Base-by-base conservation (phyloP, 2,329 filamentous ascomycete genomes). In the Stachybotrys chartarum region DNA sequence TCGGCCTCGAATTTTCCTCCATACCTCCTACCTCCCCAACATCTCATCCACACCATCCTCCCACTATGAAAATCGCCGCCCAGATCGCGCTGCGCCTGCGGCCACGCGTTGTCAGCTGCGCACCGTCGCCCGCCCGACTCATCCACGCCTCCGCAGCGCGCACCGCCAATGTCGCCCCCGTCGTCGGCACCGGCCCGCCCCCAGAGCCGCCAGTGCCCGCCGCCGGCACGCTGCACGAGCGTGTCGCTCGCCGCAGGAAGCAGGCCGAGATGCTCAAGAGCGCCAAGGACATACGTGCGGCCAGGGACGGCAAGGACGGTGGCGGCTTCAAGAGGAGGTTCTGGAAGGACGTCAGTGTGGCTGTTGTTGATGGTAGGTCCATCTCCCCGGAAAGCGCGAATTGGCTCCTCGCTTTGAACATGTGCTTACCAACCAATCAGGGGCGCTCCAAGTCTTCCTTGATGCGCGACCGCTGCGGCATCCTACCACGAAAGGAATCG, bases 301-400 rank as follows among this genome's bases (percentile, higher is more conserved):
- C 66, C 0, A 64, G 61, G 17, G 63, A 63, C 39, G 66, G 63
- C 39, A 74, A 71, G 57, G 14, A 24, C 24, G 61, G 79, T 59
- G 75, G 78, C 2, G 74, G 69, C 42, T 66, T 81, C 56, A 78
- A 86, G 65, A 89, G 85, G 75, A 82, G 92, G 54, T 97, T 97
- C 75, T 97, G 93, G 93, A 90, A 88, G 70, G 82, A 94, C 67
- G 90, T 94, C 1, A 71, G 79, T 58, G 85, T 97, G 44, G 78
- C 81, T 60, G 83, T 88, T 66, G 79, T 80, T 10, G 75, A 85
- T 59, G 86, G 87, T 88, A 75, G 55, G 72, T 60, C 44, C n/a
- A 48, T 10, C 46, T 48, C 3, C 46, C 3, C 3, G n/a, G 14
- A 24, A 48, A 24, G 17, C 35, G 14, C 31, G 12, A 17, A 31